Base-by-base conservation (phyloP, 1,139 yeast genomes). In the Kluyveromyces sp. region DNA sequence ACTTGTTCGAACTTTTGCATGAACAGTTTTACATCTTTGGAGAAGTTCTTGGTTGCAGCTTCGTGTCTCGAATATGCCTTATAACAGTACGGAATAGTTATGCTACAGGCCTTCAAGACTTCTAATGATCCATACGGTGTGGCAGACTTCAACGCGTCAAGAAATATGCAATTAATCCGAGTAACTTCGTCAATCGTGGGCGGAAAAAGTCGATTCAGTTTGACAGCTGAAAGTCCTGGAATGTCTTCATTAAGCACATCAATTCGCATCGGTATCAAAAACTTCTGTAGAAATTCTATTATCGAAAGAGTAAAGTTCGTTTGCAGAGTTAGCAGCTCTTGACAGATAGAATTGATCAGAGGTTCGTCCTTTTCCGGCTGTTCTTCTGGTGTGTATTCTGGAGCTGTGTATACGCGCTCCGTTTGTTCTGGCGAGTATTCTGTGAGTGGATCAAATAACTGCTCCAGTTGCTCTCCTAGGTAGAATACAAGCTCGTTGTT, bases 131-230 rank as follows among this genome's bases (percentile, higher is more conserved):
- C 96, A 57, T 64, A 77, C 0, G 80, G 77, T 2, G 70, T 58
- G 0, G 96, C 94, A 17, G 75, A 67, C 43, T 75, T 76, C 46
- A 89, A 66, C 17, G 94, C 77, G 54, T 84, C 95, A 51, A 83
- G 75, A 46, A 87, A 77, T 3, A 89, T 79, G 59, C 95, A 85
- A 58, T 88, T 88, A 34, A 89, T 80, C 55, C 96, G 72, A 13
- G 95, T 84, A 18, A 89, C 80, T 65, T 89, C 97, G 63, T 89
- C 97, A 28, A 89, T 83, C 0, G 97, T 89, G 1, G 96, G 96
- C 2, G 97, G 96, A 58, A 89, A 87, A 1, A 87, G 73, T 41
- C 78, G 72, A 61, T 89, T 89, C 33, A 88, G 70, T 52, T 77
- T 77, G 1, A 80, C 67, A 8, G 86, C 79, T 1, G 78, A 69